Percentiles rank a stretch among this genome's conserved stretches.
phyloP scores from a whole-genome alignment of 371 early-diverging fungal genomes.

The Mucor circinelloides region DNA sequence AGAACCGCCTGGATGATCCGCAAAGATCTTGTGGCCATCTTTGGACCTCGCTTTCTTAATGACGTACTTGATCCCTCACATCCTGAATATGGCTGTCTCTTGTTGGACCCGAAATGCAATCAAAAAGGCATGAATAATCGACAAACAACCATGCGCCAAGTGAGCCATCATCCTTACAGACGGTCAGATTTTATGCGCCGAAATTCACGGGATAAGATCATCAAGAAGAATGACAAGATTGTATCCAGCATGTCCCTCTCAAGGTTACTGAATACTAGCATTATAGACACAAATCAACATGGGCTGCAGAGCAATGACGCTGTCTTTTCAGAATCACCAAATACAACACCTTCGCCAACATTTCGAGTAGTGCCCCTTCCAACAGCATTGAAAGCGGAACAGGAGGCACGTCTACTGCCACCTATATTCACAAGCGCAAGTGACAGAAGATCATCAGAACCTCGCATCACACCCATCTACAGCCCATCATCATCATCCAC shows the following conservation, averaged over 20 bases:
- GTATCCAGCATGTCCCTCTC: constrained; percentile 30
- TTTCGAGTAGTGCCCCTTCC: constrained; percentile 23
- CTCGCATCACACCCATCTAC: constrained; percentile 15
- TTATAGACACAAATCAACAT: neutral
- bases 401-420: constrained; percentile 1
- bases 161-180: constrained; percentile 14
- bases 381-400: neutral
- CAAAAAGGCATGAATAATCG: constrained; percentile 4
- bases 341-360: constrained; percentile 29
- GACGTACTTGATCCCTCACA: constrained; percentile 59
- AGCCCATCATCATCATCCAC: constrained; percentile 6
- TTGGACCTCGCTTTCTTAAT: constrained; percentile 59
- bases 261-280: constrained; percentile 11
- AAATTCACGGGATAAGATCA: constrained; percentile 6
- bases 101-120: constrained; percentile 35
- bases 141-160: constrained; percentile 23
- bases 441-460: neutral
- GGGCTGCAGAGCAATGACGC: neutral
- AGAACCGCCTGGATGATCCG: constrained; percentile 63
- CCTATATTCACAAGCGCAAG: neutral
- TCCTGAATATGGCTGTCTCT: constrained; percentile 51
- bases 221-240: neutral
- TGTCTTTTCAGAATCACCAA: constrained; percentile 17
- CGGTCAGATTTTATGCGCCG: constrained; percentile 25
- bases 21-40: constrained; percentile 60